Evolutionary conservation across 2,329 filamentous ascomycete species (phyloP).

Genomic region (Colletotrichum sidae): DNA sequence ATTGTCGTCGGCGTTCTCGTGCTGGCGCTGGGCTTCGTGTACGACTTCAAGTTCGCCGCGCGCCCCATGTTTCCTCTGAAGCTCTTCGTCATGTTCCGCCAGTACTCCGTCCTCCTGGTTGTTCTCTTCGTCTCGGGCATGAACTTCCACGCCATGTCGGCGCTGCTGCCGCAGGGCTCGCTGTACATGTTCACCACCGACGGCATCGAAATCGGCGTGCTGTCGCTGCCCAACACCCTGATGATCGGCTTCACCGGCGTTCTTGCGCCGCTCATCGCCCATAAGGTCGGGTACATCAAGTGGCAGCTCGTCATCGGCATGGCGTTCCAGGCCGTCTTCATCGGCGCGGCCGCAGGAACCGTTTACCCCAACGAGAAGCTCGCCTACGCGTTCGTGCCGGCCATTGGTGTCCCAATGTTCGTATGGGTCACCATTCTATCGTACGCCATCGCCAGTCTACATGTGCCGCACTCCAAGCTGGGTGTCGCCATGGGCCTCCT

Average conservation of each 20-base stretch:
- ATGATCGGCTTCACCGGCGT: constrained; percentile 31
- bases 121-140: constrained; percentile 47
- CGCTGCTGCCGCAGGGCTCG: constrained; percentile 44
- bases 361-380: constrained; percentile 43
- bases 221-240: constrained; percentile 26
- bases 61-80: constrained; percentile 42
- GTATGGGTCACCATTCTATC: constrained; percentile 46
- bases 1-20: constrained; percentile 39
- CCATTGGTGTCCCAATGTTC: constrained; percentile 47
- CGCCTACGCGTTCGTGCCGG: constrained; percentile 46
- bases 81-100: constrained; percentile 45
- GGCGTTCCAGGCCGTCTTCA: constrained; percentile 45
- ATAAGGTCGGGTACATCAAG: constrained; percentile 46
- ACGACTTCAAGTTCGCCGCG: constrained; percentile 41
- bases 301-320: constrained; percentile 46
- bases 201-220: constrained; percentile 42
- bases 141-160: constrained; percentile 44
- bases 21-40: constrained; percentile 38
- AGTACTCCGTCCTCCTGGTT: constrained; percentile 45
- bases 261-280: constrained; percentile 44
- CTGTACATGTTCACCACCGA: constrained; percentile 48
- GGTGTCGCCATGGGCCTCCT: constrained; percentile 46
- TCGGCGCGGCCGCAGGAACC: constrained; percentile 42
- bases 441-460: constrained; percentile 45
- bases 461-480: constrained; percentile 45